These are phyloP conservation scores for Candida sanyiensis DNA, from an alignment of 805 yeast species.

Conservation along the genomic window DNA sequence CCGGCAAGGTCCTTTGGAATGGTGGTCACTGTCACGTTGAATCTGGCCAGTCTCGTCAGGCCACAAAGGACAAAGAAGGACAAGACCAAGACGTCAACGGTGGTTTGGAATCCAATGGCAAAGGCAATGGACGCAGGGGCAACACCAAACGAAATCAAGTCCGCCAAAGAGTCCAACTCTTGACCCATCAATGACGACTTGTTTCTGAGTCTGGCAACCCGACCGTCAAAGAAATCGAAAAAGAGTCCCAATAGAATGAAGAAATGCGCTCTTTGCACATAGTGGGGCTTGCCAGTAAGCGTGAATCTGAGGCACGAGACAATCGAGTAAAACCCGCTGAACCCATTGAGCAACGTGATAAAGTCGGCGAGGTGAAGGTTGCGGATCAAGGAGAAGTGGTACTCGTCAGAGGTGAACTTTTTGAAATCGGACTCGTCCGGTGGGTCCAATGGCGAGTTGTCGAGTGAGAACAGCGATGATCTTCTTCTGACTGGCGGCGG, in stretches of 20 bases:
- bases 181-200: constrained; percentile 94
- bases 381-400: constrained; percentile 83
- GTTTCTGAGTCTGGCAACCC: constrained; percentile 91
- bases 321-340: constrained; percentile 87
- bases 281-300: constrained; percentile 59
- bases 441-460: constrained; percentile 52
- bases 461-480: constrained; percentile 45
- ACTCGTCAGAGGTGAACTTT: constrained; percentile 72
- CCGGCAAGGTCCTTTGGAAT: constrained; percentile 88
- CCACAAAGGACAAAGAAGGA: constrained; percentile 91
- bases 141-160: constrained; percentile 88
- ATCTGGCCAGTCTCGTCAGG: constrained; percentile 87
- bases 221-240: constrained; percentile 94
- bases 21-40: constrained; percentile 88
- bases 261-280: constrained; percentile 82
- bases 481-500: constrained; percentile 35
- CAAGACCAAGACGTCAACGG: constrained; percentile 70
- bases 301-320: constrained; percentile 80
- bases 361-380: constrained; percentile 93
- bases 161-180: constrained; percentile 95
- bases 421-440: constrained; percentile 73
- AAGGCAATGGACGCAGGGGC: constrained; percentile 94
- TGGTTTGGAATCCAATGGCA: constrained; percentile 81
- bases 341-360: constrained; percentile 90
- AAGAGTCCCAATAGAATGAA: constrained; percentile 88